Evolutionary conservation across 176 grass and related monocot species (phyloP).

Genomic region (Cocos nucifera): DNA sequence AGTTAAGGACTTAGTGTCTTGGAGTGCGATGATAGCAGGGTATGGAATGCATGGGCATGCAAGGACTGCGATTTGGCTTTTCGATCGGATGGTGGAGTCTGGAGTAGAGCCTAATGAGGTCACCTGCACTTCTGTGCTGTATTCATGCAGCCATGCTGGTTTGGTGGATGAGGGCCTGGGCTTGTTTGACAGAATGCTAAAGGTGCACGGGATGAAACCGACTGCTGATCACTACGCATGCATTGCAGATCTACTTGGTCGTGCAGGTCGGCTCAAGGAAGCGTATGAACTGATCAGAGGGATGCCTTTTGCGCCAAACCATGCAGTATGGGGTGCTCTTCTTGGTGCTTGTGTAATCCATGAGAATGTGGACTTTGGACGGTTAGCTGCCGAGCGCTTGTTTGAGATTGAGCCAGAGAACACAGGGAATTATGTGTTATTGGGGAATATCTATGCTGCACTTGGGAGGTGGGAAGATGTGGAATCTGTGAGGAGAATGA

Average conservation of each 20-base stretch:
- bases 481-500: constrained; percentile 34
- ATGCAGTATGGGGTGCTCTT: constrained; percentile 41
- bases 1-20: constrained; percentile 47
- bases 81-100: constrained; percentile 31
- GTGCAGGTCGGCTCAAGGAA: constrained; percentile 55
- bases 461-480: constrained; percentile 31
- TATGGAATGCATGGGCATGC: constrained; percentile 23
- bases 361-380: constrained; percentile 43
- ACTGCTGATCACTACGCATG: constrained; percentile 37
- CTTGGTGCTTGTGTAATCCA: constrained; percentile 63
- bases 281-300: constrained; percentile 32
- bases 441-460: constrained; percentile 51
- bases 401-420: constrained; percentile 51
- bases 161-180: constrained; percentile 48
- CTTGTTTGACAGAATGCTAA: constrained; percentile 30
- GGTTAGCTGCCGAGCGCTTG: constrained; percentile 39
- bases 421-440: constrained; percentile 46
- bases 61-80: constrained; percentile 48
- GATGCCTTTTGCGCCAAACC: constrained; percentile 34
- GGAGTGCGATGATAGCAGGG: constrained; percentile 3
- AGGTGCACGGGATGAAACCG: constrained; percentile 31
- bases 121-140: constrained; percentile 45
- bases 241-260: constrained; percentile 50
- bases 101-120: constrained; percentile 39
- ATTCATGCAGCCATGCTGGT: constrained; percentile 57